Evolutionary conservation across 2,329 filamentous ascomycete species (phyloP).

Genomic region (Ceratocystis albifundus): DNA sequence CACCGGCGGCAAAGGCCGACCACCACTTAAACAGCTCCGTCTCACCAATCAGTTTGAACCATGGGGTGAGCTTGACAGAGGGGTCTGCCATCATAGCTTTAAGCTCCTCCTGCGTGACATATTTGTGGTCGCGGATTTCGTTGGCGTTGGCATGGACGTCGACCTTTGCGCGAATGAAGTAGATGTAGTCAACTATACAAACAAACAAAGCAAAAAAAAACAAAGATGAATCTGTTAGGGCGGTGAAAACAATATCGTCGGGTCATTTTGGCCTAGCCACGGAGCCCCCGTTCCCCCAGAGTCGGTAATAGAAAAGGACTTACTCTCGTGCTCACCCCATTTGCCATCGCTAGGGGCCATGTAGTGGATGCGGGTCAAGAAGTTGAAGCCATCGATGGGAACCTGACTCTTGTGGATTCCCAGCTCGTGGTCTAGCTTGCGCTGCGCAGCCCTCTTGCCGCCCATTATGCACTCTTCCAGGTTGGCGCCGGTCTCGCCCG

Average conservation of each 20-base stretch:
- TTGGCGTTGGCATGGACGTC: slow-evolving; percentile 73
- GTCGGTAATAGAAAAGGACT: slow-evolving; percentile 30
- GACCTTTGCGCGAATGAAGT: slow-evolving; percentile 89
- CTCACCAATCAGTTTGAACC: slow-evolving; percentile 98
- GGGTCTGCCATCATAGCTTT: slow-evolving; percentile 77
- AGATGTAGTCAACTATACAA: slow-evolving; percentile 79
- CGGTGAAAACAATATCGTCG: no score
- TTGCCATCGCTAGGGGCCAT: slow-evolving; percentile 93
- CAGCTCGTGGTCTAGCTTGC: slow-evolving; percentile 89
- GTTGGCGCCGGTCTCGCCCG: slow-evolving; percentile 77
- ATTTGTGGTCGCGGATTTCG: slow-evolving; percentile 75
- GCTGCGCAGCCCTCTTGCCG: slow-evolving; percentile 81
- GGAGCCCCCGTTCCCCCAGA: background rate
- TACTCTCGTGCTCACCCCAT: slow-evolving; percentile 98
- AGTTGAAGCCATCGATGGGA: slow-evolving; percentile 80
- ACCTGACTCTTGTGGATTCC: slow-evolving; percentile 85
- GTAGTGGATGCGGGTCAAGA: slow-evolving; percentile 95
- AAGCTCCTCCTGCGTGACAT: slow-evolving; percentile 70
- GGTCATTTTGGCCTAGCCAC: background rate
- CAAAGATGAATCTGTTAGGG: no score
- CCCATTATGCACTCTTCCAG: slow-evolving; percentile 70
- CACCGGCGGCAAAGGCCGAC: slow-evolving; percentile 64
- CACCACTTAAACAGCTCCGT: slow-evolving; percentile 98
- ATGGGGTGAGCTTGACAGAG: slow-evolving; percentile 78
- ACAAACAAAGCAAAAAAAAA: no score